Percentiles rank a stretch among this genome's conserved stretches.
These are phyloP conservation scores for Apiotrichum brassicae DNA, from an alignment of 1,284 basidiomycete species.

Conservation along the genomic window DNA sequence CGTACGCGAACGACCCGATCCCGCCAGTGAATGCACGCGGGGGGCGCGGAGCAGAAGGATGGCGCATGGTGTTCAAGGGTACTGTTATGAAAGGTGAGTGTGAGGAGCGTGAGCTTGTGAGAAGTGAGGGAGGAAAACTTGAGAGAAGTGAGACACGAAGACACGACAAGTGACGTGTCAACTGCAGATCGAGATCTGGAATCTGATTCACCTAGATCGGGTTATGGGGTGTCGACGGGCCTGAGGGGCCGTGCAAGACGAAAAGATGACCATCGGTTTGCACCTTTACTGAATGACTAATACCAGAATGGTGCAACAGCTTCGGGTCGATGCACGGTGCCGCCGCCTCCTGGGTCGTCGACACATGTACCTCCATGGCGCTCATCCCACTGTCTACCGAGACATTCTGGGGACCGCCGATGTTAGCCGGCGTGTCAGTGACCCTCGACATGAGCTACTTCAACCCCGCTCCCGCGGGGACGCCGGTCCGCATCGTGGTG, in stretches of 20 bases:
- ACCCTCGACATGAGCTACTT: slow-evolving; percentile 32
- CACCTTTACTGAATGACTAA: too few relatives aligned
- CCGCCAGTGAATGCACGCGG: slow-evolving; percentile 12
- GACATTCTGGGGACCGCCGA: slow-evolving; percentile 38
- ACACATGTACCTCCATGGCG: slow-evolving; percentile 10
- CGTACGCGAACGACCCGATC: slow-evolving; percentile 12
- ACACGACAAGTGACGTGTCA: too few relatives aligned
- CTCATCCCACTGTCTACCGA: slow-evolving; percentile 21
- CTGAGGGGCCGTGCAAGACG: too few relatives aligned
- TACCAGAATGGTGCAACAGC: slow-evolving; percentile 31
- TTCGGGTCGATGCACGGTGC: slow-evolving; percentile 35
- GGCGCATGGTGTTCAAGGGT: slow-evolving; percentile 5
- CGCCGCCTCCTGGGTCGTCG: slow-evolving; percentile 34
- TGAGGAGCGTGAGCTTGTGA: background rate
- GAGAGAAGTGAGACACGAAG: too few relatives aligned
- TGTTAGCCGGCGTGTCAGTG: slow-evolving; percentile 32
- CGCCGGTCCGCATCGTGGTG: slow-evolving; percentile 12
- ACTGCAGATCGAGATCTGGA: too few relatives aligned
- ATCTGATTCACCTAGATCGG: too few relatives aligned
- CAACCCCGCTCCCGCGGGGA: slow-evolving; percentile 20
- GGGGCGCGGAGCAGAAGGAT: slow-evolving; percentile 10
- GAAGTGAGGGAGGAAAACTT: too few relatives aligned
- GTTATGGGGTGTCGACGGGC: too few relatives aligned
- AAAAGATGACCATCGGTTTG: too few relatives aligned
- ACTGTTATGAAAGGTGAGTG: slow-evolving; percentile 10